Evolutionary conservation across 2,329 filamentous ascomycete species (phyloP), one percentile per base, ranked within the genome.

Genomic region (Epichloe sylvatica): DNA sequence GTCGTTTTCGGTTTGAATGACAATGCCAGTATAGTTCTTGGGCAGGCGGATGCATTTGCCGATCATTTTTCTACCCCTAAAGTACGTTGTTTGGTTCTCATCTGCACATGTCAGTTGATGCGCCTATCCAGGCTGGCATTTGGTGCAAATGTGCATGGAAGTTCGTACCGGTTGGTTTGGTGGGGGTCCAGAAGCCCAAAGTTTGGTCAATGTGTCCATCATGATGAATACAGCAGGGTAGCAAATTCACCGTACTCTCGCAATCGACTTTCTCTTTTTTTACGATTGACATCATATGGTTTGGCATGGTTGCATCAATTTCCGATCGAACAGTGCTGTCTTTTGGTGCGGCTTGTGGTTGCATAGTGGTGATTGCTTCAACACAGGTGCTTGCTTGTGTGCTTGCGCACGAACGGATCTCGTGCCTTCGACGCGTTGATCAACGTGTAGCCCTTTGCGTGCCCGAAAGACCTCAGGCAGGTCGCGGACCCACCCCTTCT

Each of bases 201-300:
- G 76, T 70, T 1, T 79, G 71, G 46, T 81, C 76, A 49, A 91
- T 71, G 1, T 80, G 73, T 1, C 90, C 90, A 57, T 85, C 79
- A 64, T 94, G 83, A 58, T 90, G 76, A 60, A 96, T 79, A 49
- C 80, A 78, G 59, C 86, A 92, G 3, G 90, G 89, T 13, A 96
- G 73, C 19, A 95, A 69, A 60, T 95, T 83, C 4, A 83, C 77
- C 0, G 72, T 78, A 49, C 71, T 71, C 52, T 72, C 72, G 19
- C 50, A 41, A 2, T 12, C 51, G 50, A 5, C 11, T n/a, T 51
- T 48, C 2, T 57, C 49, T 23, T 5, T 23, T 5, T 59, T 53
- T n/a, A 63, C 60, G 33, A 76, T 59, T 3, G 60, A 58, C 25
- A 76, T 64, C 15, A 75, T 72, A 37, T 68, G 63, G 50, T 67